phyloP scores from a whole-genome alignment of 1,139 yeast genomes.

The Blastobotrys proliferans region DNA sequence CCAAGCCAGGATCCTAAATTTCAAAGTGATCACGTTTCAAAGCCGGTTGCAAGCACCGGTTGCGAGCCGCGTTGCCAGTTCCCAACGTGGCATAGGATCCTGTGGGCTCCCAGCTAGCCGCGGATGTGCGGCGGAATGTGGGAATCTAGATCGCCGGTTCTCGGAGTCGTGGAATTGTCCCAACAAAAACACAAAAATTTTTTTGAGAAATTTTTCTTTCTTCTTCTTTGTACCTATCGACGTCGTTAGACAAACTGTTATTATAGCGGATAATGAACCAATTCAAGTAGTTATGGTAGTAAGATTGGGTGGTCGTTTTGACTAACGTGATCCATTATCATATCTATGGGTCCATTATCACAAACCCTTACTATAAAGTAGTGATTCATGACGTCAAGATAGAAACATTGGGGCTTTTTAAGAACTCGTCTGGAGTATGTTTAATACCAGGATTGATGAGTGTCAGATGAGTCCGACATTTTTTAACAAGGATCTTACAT shows the following conservation, averaged over 20 bases:
- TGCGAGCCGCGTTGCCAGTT: too few species aligned
- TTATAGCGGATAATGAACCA: constrained; percentile 9
- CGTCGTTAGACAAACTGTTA: constrained; percentile 22
- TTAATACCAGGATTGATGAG: constrained; percentile 44
- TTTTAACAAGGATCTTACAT: too few species aligned
- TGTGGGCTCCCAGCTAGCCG: too few species aligned
- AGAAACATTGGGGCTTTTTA: constrained; percentile 39
- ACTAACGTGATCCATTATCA: background rate
- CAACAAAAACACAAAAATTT: too few species aligned
- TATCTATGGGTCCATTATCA: background rate
- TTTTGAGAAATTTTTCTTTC: constrained; percentile 14
- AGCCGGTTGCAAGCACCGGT: too few species aligned
- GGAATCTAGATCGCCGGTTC: too few species aligned
- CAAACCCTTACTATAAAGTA: constrained; percentile 13
- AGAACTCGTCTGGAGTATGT: constrained; percentile 53
- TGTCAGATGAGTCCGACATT: constrained; percentile 56
- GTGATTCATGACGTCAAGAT: constrained; percentile 47
- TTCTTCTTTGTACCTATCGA: constrained; percentile 14
- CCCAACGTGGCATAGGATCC: too few species aligned
- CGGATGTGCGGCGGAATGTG: too few species aligned
- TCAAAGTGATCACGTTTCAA: too few species aligned
- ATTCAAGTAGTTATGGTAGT: too few species aligned
- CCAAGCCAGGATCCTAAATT: too few species aligned
- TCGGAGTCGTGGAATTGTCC: background rate
- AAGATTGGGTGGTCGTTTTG: too few species aligned